phyloP scores from a whole-genome alignment of 2,329 filamentous ascomycete species.

The Colletotrichum neosansevieriae region DNA sequence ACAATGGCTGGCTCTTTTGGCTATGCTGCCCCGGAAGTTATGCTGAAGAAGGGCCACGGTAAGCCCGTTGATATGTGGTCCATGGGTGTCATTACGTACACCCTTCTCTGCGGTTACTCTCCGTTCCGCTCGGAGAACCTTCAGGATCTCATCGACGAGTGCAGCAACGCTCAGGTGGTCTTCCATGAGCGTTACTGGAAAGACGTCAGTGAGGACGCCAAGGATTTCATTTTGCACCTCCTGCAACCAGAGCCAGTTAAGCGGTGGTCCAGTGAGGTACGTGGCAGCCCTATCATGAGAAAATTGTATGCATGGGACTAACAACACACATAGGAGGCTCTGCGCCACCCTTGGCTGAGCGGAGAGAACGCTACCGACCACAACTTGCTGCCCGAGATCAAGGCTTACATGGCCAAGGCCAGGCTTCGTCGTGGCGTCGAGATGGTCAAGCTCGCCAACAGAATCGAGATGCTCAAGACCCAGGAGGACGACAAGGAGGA shows the following conservation, averaged over 20 bases:
- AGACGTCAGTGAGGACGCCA: constrained; percentile 94
- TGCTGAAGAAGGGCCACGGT: constrained; percentile 97
- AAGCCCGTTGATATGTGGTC: constrained; percentile 99
- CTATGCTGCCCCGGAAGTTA: constrained; percentile 97
- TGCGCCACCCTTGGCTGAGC: constrained; percentile 89
- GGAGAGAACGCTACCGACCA: constrained; percentile 93
- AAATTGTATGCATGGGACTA: not conserved
- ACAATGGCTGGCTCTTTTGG: constrained; percentile 99
- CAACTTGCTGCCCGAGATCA: constrained; percentile 97
- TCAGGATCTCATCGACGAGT: constrained; percentile 93
- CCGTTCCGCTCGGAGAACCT: constrained; percentile 97
- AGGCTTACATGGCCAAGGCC: constrained; percentile 90
- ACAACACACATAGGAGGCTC: constrained; percentile 69
- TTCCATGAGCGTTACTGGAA: constrained; percentile 99
- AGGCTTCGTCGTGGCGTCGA: constrained; percentile 94
- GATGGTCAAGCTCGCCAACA: constrained; percentile 94
- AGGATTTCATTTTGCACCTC: constrained; percentile 89
- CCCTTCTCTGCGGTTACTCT: constrained; percentile 96
- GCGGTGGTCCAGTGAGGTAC: constrained; percentile 81
- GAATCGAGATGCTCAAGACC: constrained; percentile 94
- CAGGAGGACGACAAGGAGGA: constrained; percentile 87
- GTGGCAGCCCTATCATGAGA: constrained; percentile 42
- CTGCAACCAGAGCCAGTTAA: constrained; percentile 83
- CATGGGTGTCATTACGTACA: constrained; percentile 98
- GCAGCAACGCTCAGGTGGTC: constrained; percentile 82